Evolutionary conservation across 306 rosid genomes (phyloP).

Genomic region (Dalbergia cultrata): DNA sequence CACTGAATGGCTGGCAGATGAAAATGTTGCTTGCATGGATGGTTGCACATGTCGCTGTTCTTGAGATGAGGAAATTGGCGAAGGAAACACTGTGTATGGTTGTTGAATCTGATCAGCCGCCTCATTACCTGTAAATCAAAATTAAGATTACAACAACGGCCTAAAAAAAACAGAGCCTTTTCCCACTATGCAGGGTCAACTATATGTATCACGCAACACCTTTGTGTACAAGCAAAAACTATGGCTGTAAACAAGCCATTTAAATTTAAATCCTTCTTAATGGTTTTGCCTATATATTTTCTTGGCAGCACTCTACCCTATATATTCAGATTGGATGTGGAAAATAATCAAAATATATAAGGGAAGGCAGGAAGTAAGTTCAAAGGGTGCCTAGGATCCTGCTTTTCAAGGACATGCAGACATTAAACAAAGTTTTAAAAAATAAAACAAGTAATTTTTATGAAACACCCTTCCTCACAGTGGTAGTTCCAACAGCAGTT

Average conservation of each 20-base stretch:
- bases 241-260: not conserved
- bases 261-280: not conserved
- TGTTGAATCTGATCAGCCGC: constrained; percentile 64
- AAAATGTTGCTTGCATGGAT: constrained; percentile 55
- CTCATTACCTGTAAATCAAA: constrained; percentile 70
- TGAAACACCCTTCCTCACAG: constrained; percentile 9
- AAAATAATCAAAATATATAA: constrained; percentile 39
- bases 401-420: constrained; percentile 23
- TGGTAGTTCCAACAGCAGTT: constrained; percentile 25
- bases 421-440: constrained; percentile 39
- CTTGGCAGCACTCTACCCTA: not conserved
- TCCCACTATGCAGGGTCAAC: not conserved
- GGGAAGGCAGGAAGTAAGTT: constrained; percentile 23
- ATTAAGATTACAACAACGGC: constrained; percentile 43
- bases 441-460: not conserved
- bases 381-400: constrained; percentile 20
- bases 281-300: not conserved
- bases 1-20: constrained; percentile 59
- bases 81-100: constrained; percentile 59
- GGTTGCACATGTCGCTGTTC: constrained; percentile 71
- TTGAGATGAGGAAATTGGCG: constrained; percentile 62
- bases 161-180: not conserved
- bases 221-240: not conserved
- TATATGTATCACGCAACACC: not conserved
- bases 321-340: constrained; percentile 50